phyloP scores from a whole-genome alignment of 2,329 filamentous ascomycete species.

The Mycocentrospora acerina region DNA sequence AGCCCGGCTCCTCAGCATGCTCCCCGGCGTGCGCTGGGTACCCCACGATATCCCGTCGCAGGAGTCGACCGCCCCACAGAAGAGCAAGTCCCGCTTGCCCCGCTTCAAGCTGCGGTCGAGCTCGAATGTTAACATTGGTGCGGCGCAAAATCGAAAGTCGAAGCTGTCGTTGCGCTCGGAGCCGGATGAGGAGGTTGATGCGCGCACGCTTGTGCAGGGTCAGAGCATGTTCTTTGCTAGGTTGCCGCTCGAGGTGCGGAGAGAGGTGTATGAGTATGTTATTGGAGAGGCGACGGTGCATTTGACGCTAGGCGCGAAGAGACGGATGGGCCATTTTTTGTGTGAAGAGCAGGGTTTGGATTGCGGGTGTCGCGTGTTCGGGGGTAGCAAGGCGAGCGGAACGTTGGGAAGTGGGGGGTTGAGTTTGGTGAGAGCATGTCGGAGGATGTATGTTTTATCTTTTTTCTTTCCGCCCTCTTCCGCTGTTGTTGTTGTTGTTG shows the following conservation, averaged over 20 bases:
- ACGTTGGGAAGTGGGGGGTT: conserved; percentile 14
- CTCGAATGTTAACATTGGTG: background rate
- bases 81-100: conserved; percentile 17
- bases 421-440: conserved; percentile 25
- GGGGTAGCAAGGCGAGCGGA: conserved; percentile 23
- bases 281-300: conserved; percentile 33
- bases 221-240: conserved; percentile 32
- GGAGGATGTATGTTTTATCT: conserved; percentile 28
- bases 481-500: too few relatives aligned
- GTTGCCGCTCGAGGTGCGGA: conserved; percentile 35
- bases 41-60: conserved; percentile 26
- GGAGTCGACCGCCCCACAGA: conserved; percentile 3
- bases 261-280: conserved; percentile 35
- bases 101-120: conserved; percentile 10
- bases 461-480: too few relatives aligned
- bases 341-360: conserved; percentile 21
- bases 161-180: conserved; percentile 21
- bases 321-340: conserved; percentile 34
- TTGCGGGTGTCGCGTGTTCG: conserved; percentile 33
- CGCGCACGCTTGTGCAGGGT: conserved; percentile 28
- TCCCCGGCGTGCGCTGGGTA: conserved; percentile 30
- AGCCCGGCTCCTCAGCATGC: conserved; percentile 5
- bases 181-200: conserved; percentile 24
- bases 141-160: conserved; percentile 20
- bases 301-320: conserved; percentile 32